Conservation (phyloP, 108 stramenopile genomes). For the Discostella stelligeroides region DNA sequence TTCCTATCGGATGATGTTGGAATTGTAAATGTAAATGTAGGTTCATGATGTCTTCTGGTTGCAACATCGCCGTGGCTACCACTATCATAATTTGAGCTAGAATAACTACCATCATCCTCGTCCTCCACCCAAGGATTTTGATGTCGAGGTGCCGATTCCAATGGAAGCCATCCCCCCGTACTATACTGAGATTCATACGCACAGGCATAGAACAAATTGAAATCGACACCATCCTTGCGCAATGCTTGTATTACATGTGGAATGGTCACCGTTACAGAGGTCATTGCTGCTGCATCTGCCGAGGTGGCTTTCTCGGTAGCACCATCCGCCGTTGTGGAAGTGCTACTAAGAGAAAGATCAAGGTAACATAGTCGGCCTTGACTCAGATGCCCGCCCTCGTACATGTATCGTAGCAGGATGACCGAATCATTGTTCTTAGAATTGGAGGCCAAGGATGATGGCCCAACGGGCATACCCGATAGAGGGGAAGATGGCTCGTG, state of each 20-base stretch:
- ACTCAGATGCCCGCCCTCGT: constrained; percentile 27
- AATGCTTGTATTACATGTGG: constrained; percentile 18
- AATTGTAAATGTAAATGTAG: constrained; percentile 7
- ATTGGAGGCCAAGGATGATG: not conserved
- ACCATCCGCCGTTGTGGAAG: not conserved
- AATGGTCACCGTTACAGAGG: constrained; percentile 9
- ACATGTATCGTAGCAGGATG: constrained; percentile 46
- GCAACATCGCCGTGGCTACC: not conserved
- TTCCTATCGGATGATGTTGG: constrained; percentile 1
- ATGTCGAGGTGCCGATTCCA: constrained; percentile 26
- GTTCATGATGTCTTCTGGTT: not conserved
- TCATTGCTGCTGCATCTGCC: not conserved
- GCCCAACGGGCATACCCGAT: constrained; percentile 27
- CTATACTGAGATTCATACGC: constrained; percentile 36
- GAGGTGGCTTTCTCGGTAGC: not conserved
- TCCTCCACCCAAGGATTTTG: constrained; percentile 30
- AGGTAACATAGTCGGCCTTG: constrained; percentile 34
- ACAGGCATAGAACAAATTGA: constrained; percentile 37
- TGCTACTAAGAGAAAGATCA: not conserved
- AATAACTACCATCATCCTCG: not conserved
- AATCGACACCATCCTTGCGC: constrained; percentile 39
- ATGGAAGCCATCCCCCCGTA: constrained; percentile 42
- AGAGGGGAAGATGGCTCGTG: constrained; percentile 17
- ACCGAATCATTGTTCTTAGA: not conserved
- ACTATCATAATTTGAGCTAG: too few relatives aligned